These are phyloP conservation scores for Luffa aegyptiaca DNA, from an alignment of 306 rosid species.

Conservation along the genomic window DNA sequence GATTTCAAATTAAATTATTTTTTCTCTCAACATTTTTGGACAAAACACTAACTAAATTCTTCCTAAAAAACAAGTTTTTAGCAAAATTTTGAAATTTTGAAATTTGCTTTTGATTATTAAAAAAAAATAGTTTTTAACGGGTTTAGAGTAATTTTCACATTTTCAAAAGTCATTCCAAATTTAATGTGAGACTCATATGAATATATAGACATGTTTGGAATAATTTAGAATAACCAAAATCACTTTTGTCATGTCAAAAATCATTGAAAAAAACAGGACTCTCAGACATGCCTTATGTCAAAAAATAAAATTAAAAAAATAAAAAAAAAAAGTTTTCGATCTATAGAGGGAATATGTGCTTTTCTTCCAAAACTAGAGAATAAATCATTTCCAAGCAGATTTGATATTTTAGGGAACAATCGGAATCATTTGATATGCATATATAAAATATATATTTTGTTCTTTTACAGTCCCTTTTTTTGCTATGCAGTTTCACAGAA, in stretches of 20 bases:
- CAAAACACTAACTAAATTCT: too few species aligned
- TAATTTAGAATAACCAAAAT: neutral
- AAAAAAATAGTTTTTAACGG: too few species aligned
- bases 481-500: neutral
- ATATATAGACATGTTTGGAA: too few species aligned
- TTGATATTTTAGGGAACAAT: slow-evolving; percentile 5
- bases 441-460: neutral
- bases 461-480: neutral
- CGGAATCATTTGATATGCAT: neutral
- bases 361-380: neutral
- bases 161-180: neutral
- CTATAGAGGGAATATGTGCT: neutral
- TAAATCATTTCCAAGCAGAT: neutral
- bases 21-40: too few species aligned
- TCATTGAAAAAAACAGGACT: too few species aligned
- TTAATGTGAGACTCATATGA: neutral
- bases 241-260: neutral
- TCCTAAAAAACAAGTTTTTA: too few species aligned
- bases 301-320: too few species aligned
- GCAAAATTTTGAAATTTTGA: too few species aligned
- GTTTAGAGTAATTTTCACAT: too few species aligned
- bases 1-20: too few species aligned
- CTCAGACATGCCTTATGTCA: too few species aligned
- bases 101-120: too few species aligned
- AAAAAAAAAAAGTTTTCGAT: neutral